Evolutionary conservation across 108 stramenopile species (phyloP).

Genomic region (Discostella stelligeroides): DNA sequence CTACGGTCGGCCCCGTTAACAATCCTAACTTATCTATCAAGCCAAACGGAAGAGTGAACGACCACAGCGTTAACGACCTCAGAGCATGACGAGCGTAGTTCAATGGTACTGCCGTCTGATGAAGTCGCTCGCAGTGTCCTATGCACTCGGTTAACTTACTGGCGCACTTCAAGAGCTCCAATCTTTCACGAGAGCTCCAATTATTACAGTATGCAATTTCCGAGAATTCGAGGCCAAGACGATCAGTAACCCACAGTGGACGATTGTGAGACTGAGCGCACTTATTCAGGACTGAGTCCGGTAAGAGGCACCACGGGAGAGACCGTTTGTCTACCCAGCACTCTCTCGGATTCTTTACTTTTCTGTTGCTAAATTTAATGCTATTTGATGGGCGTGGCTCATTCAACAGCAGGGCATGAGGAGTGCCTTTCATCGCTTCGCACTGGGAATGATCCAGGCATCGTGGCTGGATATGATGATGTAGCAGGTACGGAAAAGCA

Average conservation of each 20-base stretch:
- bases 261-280: constrained; percentile 64
- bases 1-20: constrained; percentile 80
- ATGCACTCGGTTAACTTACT: constrained; percentile 70
- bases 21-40: constrained; percentile 74
- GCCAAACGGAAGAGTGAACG: constrained; percentile 82
- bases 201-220: constrained; percentile 48
- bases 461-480: constrained; percentile 67
- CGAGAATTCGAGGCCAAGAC: constrained; percentile 58
- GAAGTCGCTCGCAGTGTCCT: constrained; percentile 87
- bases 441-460: constrained; percentile 55
- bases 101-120: constrained; percentile 90
- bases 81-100: constrained; percentile 89
- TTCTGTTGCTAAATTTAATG: background rate
- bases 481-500: constrained; percentile 73
- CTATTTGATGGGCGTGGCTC: constrained; percentile 19
- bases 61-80: constrained; percentile 82
- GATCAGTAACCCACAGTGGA: constrained; percentile 71
- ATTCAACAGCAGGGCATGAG: constrained; percentile 33
- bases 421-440: constrained; percentile 18
- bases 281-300: constrained; percentile 36
- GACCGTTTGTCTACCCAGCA: constrained; percentile 68
- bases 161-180: constrained; percentile 55
- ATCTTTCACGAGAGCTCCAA: constrained; percentile 70
- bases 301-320: constrained; percentile 63
- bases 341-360: constrained; percentile 7